Conservation (phyloP, 306 rosid genomes). For the Cotoneaster glaucophyllus region DNA sequence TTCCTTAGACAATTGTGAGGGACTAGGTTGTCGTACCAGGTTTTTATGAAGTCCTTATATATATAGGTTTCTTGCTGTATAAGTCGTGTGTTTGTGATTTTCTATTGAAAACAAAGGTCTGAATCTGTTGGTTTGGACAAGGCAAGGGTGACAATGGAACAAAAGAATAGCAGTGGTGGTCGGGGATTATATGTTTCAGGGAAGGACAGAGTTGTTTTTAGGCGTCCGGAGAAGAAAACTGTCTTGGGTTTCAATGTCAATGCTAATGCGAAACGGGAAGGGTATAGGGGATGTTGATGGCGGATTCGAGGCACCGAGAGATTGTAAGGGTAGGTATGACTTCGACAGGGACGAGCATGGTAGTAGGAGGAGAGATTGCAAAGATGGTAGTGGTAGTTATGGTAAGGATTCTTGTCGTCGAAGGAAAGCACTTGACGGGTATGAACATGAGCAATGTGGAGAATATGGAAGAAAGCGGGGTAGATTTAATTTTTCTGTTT, state of each 20-base stretch:
- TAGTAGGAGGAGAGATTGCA: conserved; percentile 40
- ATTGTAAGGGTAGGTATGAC: neutral
- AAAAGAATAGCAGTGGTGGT: conserved; percentile 30
- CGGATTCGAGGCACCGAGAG: neutral
- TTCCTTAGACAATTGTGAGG: neutral
- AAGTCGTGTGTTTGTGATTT: neutral
- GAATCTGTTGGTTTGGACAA: neutral
- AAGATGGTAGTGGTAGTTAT: conserved; percentile 34
- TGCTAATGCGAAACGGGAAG: conserved; percentile 58
- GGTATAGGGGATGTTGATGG: neutral
- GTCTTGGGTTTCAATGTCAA: conserved; percentile 64
- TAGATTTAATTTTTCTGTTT: conserved; percentile 34
- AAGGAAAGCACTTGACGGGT: neutral
- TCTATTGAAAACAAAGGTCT: neutral
- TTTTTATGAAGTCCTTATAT: too few relatives aligned
- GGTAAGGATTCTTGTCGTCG: neutral
- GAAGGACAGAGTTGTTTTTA: conserved; percentile 54
- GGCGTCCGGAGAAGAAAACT: conserved; percentile 59
- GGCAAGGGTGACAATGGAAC: conserved; percentile 34
- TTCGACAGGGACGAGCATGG: conserved; percentile 31
- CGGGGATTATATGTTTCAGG: conserved; percentile 70
- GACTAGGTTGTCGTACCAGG: neutral
- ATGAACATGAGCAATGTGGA: conserved; percentile 41
- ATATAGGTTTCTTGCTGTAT: neutral
- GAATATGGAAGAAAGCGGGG: conserved; percentile 41